Evolutionary conservation across 306 rosid species (phyloP).

Genomic region (Coriaria nepalensis): DNA sequence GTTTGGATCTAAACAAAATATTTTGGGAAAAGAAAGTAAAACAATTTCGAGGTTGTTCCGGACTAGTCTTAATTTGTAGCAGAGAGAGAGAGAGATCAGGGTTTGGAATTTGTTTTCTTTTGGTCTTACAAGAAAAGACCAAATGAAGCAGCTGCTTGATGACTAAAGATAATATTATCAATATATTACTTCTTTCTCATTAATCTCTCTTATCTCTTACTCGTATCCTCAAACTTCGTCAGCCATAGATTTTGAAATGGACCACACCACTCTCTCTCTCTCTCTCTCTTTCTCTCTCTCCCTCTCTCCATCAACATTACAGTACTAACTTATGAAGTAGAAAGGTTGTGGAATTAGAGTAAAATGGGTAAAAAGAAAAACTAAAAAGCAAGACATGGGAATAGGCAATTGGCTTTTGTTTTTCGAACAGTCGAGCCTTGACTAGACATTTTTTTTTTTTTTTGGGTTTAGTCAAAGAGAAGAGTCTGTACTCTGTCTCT

Average conservation of each 20-base stretch:
- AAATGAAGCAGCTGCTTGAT: slow-evolving; percentile 22
- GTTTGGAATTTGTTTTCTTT: slow-evolving; percentile 27
- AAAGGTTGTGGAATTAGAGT: no score
- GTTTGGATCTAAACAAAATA: slow-evolving; percentile 35
- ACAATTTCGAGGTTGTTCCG: slow-evolving; percentile 1
- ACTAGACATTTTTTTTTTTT: no score
- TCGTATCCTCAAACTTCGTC: slow-evolving; percentile 41
- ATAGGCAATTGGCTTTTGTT: no score
- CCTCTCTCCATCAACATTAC: background rate
- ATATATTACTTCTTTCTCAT: slow-evolving; percentile 15
- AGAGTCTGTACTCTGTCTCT: no score
- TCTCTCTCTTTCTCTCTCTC: slow-evolving; percentile 15
- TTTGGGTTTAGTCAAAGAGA: no score
- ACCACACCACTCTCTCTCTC: slow-evolving; percentile 24
- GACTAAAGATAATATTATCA: slow-evolving; percentile 21
- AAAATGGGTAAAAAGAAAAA: no score
- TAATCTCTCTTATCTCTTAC: slow-evolving; percentile 35
- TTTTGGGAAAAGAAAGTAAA: background rate
- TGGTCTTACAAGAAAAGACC: slow-evolving; percentile 48
- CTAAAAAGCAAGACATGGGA: no score
- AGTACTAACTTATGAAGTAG: no score
- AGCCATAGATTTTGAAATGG: slow-evolving; percentile 53
- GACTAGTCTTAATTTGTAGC: slow-evolving; percentile 18
- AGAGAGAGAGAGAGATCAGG: slow-evolving; percentile 26
- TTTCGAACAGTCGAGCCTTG: no score